Evolutionary conservation across 441 rosid genomes (phyloP).

Genomic region (Aquilaria agallochum): DNA sequence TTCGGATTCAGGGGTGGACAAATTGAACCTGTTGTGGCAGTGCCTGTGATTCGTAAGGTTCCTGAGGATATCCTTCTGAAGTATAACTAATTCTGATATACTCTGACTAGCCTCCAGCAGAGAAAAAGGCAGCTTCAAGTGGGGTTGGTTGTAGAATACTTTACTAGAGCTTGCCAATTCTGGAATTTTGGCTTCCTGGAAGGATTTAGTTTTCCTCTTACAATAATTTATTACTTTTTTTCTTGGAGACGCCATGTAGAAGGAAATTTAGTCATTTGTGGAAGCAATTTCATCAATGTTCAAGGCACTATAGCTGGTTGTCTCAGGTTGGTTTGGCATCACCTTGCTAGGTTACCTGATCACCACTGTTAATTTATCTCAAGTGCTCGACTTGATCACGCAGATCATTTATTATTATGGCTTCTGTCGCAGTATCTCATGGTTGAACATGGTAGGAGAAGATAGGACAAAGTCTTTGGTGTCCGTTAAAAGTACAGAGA

Average conservation of each 20-base stretch:
- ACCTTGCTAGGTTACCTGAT: no score
- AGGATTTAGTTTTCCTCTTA: slow-evolving; percentile 14
- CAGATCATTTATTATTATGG: no score
- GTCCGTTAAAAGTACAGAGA: no score
- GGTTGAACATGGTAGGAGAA: no score
- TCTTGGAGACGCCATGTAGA: slow-evolving; percentile 17
- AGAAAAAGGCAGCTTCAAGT: slow-evolving; percentile 17
- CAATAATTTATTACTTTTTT: slow-evolving; percentile 17
- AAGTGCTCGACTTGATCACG: no score
- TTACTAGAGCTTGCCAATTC: slow-evolving; percentile 16
- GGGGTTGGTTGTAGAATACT: slow-evolving; percentile 19
- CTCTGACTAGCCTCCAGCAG: slow-evolving; percentile 14
- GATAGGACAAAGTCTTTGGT: no score
- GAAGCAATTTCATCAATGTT: slow-evolving; percentile 6
- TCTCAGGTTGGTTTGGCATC: slow-evolving; percentile 26
- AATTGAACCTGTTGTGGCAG: slow-evolving; percentile 17
- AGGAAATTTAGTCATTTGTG: slow-evolving; percentile 9
- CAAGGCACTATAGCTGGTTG: slow-evolving; percentile 9
- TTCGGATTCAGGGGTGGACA: slow-evolving; percentile 20
- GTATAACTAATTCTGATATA: slow-evolving; percentile 21
- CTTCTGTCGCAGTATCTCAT: no score
- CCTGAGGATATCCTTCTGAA: slow-evolving; percentile 10
- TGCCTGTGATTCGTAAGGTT: slow-evolving; percentile 12
- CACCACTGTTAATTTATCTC: no score
- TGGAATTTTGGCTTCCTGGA: slow-evolving; percentile 7